Conservation (phyloP, 805 yeast species). For the Metschnikowia proteae region DNA sequence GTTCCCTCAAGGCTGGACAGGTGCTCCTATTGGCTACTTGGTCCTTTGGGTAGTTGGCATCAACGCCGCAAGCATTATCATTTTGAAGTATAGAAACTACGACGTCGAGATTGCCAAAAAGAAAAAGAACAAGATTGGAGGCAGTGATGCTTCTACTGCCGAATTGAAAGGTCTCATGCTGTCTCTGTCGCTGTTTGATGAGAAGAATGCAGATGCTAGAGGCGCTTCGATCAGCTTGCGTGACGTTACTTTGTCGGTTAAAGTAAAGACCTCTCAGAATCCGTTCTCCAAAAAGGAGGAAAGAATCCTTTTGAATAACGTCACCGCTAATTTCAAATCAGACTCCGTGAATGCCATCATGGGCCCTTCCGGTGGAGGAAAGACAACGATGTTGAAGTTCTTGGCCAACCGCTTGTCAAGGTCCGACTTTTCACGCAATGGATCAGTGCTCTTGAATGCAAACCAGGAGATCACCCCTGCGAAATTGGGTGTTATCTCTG, state of each 20-base stretch:
- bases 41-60: constrained; percentile 58
- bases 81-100: constrained; percentile 46
- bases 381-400: constrained; percentile 61
- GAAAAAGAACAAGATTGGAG: constrained; percentile 31
- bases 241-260: constrained; percentile 14
- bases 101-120: constrained; percentile 49
- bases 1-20: constrained; percentile 59
- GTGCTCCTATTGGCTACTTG: constrained; percentile 58
- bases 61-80: constrained; percentile 44
- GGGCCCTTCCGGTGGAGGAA: constrained; percentile 84
- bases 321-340: constrained; percentile 50
- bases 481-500: constrained; percentile 41
- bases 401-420: constrained; percentile 53
- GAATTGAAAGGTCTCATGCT: neutral
- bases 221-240: constrained; percentile 14
- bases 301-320: constrained; percentile 30
- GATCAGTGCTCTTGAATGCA: constrained; percentile 26
- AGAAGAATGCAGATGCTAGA: constrained; percentile 5
- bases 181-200: constrained; percentile 6
- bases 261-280: constrained; percentile 11
- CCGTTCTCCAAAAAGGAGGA: constrained; percentile 7
- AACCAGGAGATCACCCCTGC: constrained; percentile 22
- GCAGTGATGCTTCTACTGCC: constrained; percentile 7
- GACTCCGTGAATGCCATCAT: constrained; percentile 65
- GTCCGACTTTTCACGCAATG: constrained; percentile 22